Evolutionary conservation across 1,284 basidiomycete species (phyloP).

Genomic region (Grifola frondosa): DNA sequence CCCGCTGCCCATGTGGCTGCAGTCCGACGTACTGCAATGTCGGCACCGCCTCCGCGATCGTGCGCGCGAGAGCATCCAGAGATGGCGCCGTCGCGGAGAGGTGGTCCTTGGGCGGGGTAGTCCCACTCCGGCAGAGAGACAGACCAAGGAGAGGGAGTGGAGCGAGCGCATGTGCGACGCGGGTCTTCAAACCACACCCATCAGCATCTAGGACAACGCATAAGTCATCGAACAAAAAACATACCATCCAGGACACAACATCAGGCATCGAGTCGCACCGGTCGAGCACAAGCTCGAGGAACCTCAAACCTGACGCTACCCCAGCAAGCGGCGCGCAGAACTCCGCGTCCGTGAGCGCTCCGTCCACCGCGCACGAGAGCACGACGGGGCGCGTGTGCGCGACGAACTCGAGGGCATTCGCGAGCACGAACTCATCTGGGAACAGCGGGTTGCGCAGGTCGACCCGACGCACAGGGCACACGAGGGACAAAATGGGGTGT

Average conservation of each 20-base stretch:
- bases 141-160: slow-evolving; percentile 10
- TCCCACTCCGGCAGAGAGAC: slow-evolving; percentile 12
- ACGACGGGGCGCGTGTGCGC: slow-evolving; percentile 17
- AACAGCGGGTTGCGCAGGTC: slow-evolving; percentile 15
- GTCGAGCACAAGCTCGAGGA: slow-evolving; percentile 15
- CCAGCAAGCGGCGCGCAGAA: slow-evolving; percentile 12
- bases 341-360: slow-evolving; percentile 9
- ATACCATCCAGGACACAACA: slow-evolving; percentile 13
- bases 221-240: not conserved
- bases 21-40: slow-evolving; percentile 13
- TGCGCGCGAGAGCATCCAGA: slow-evolving; percentile 8
- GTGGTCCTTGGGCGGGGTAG: slow-evolving; percentile 2
- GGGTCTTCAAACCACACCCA: not conserved
- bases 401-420: slow-evolving; percentile 16
- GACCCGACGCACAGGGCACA: slow-evolving; percentile 13
- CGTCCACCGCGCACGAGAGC: slow-evolving; percentile 11
- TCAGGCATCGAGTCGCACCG: slow-evolving; percentile 16
- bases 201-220: slow-evolving; percentile 3
- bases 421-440: slow-evolving; percentile 10
- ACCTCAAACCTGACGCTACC: slow-evolving; percentile 12
- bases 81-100: not conserved
- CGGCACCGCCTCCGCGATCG: slow-evolving; percentile 10
- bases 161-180: slow-evolving; percentile 10
- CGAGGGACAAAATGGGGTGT: slow-evolving; percentile 15
- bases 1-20: slow-evolving; percentile 2